These are phyloP conservation scores for Cladophialophora immunda DNA, from an alignment of 2,329 filamentous ascomycete species.

Conservation along the genomic window DNA sequence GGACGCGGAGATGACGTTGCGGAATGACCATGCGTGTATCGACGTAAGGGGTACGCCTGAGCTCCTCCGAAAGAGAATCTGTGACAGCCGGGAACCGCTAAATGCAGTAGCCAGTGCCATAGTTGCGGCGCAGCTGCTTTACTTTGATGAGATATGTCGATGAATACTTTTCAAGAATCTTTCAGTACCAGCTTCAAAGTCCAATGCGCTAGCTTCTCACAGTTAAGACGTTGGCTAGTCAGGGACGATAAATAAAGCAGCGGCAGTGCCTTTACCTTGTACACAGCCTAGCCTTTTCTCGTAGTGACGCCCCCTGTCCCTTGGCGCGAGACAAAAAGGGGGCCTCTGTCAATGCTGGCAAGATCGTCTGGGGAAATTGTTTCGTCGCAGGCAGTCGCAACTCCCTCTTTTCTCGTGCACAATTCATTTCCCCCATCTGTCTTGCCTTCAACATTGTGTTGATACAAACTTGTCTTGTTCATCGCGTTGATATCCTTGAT, in stretches of 20 bases:
- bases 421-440: neutral
- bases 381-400: slow-evolving; percentile 33
- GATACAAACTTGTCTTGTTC: slow-evolving; percentile 1
- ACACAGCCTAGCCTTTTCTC: neutral
- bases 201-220: neutral
- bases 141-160: neutral
- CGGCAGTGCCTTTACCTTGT: neutral
- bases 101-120: slow-evolving; percentile 46
- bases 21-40: slow-evolving; percentile 49
- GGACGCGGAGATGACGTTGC: slow-evolving; percentile 63
- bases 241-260: neutral
- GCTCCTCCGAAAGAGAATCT: slow-evolving; percentile 33
- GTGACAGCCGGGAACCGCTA: slow-evolving; percentile 35
- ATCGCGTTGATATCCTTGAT: slow-evolving; percentile 7
- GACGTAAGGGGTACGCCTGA: slow-evolving; percentile 41
- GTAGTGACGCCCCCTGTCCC: slow-evolving; percentile 23
- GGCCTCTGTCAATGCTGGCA: slow-evolving; percentile 15
- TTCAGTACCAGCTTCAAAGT: neutral
- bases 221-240: neutral
- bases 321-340: slow-evolving; percentile 14
- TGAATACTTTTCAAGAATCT: neutral
- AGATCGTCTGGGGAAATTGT: slow-evolving; percentile 36
- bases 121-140: slow-evolving; percentile 6
- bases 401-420: slow-evolving; percentile 26
- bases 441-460: slow-evolving; percentile 5